A percentile compares a stretch with the other conserved stretches of the same genome.
These are phyloP conservation scores for Amanita subjunquillea DNA, from an alignment of 768 basidiomycete genomes.

Conservation along the genomic window DNA sequence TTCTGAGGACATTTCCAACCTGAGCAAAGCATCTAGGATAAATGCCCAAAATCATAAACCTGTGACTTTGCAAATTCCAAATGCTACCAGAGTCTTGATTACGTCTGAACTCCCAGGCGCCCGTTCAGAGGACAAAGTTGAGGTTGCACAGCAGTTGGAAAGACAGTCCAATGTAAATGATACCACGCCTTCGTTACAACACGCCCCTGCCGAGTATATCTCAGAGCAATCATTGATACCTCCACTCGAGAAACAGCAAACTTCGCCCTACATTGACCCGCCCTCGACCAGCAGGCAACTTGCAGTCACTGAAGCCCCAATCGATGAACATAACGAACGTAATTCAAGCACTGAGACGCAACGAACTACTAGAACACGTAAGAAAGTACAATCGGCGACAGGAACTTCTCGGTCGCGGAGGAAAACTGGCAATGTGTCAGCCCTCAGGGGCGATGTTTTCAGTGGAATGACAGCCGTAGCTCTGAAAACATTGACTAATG, in stretches of 20 bases:
- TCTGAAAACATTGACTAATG: conserved; percentile 57
- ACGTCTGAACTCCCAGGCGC: neutral
- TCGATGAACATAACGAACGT: neutral
- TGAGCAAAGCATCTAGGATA: conserved; percentile 16
- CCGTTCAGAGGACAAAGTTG: neutral
- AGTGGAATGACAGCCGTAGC: conserved; percentile 61
- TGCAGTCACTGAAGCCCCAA: neutral
- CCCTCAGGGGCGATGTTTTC: conserved; percentile 31
- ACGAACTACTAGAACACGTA: conserved; percentile 43
- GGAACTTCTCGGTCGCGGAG: conserved; percentile 30
- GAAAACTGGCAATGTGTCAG: conserved; percentile 21
- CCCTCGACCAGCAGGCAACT: neutral
- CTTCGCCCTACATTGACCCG: neutral
- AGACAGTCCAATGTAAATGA: neutral
- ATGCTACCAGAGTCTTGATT: neutral
- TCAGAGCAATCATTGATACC: neutral
- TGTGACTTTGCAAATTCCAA: conserved; percentile 1
- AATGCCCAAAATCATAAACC: conserved; percentile 20
- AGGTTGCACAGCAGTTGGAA: neutral
- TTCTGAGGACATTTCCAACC: conserved; percentile 16
- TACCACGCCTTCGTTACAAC: neutral
- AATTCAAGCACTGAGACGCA: conserved; percentile 14
- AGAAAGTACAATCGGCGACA: conserved; percentile 22
- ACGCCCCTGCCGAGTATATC: neutral
- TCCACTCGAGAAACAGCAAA: neutral